Percentiles rank a stretch among this genome's conserved stretches.
phyloP scores from a whole-genome alignment of 345 rosid species.

The Eucalyptus cloeziana region DNA sequence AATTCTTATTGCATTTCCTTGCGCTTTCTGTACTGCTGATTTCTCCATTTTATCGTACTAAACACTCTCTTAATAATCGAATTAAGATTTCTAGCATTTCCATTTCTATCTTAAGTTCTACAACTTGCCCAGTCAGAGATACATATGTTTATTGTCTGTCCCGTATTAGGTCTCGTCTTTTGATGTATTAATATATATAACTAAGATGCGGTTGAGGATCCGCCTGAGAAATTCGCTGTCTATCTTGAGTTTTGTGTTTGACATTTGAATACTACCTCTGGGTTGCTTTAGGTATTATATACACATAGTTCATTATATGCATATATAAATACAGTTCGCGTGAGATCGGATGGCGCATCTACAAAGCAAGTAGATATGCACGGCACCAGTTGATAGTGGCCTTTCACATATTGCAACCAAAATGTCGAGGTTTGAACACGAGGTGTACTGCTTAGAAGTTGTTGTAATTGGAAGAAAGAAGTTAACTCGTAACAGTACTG shows the following conservation, averaged over 20 bases:
- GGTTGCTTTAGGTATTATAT: not conserved
- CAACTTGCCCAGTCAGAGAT: not conserved
- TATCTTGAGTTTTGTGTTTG: not conserved
- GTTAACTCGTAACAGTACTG: not conserved
- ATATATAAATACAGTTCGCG: not conserved
- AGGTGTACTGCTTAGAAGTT: not conserved
- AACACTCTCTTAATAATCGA: not conserved
- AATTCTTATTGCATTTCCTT: not conserved
- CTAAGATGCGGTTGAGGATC: not conserved
- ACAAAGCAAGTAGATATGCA: not conserved
- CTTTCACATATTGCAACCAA: not conserved
- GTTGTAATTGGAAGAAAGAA: not conserved
- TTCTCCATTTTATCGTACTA: not conserved
- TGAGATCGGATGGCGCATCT: not conserved
- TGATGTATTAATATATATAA: not conserved
- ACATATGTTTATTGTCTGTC: not conserved
- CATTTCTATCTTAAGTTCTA: not conserved
- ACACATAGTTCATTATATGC: not conserved
- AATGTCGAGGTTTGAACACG: not conserved
- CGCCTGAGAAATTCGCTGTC: not conserved
- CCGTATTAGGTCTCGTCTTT: not conserved
- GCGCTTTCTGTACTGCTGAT: not conserved
- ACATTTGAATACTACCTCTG: not conserved
- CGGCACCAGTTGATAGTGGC: not conserved
- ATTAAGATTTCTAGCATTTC: not conserved